These are phyloP conservation scores for Eucalyptus tenuipes DNA, from an alignment of 345 rosid genomes.

Conservation along the genomic window DNA sequence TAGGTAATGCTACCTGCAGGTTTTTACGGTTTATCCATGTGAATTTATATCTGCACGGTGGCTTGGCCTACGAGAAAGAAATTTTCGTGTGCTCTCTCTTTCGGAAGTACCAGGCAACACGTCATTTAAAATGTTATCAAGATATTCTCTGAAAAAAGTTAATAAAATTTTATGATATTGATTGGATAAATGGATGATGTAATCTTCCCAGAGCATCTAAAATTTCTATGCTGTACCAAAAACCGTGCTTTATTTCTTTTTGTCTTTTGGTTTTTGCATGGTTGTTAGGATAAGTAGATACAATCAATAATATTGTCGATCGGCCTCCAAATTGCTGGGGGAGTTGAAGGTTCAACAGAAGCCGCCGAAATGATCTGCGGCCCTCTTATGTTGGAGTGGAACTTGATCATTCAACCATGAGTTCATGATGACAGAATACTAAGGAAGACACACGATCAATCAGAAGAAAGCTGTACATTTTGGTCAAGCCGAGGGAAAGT, in stretches of 20 bases:
- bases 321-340: background rate
- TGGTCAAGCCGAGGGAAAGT: background rate
- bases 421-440: background rate
- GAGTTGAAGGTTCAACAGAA: background rate
- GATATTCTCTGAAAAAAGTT: background rate
- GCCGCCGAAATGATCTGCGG: background rate
- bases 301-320: background rate
- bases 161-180: background rate
- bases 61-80: background rate
- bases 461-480: background rate
- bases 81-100: background rate
- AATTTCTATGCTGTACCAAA: background rate
- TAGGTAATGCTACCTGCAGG: background rate
- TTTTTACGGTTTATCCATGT: background rate
- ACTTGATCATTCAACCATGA: background rate
- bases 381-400: background rate
- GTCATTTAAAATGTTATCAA: background rate
- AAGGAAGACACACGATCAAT: background rate
- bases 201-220: background rate
- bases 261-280: background rate
- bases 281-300: background rate
- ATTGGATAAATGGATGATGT: background rate
- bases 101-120: background rate
- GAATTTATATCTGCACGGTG: background rate
- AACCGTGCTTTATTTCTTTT: background rate